These are phyloP conservation scores for Uronychia binucleata DNA, from an alignment of 73 alveolate genomes.

Conservation along the genomic window DNA sequence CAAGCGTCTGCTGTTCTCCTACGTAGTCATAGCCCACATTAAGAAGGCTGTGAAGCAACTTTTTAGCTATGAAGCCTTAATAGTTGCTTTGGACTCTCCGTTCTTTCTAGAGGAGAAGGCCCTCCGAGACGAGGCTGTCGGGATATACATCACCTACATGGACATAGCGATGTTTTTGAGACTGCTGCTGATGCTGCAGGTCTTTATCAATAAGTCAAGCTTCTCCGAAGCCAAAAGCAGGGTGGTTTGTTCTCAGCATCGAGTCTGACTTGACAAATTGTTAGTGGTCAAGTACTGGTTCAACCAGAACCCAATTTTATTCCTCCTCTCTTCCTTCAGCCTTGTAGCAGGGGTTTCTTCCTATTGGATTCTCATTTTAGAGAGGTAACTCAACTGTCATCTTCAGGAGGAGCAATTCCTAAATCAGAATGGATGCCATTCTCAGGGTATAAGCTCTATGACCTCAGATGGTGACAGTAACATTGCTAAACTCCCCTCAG, in stretches of 20 bases:
- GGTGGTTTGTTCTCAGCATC: neutral
- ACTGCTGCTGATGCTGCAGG: neutral
- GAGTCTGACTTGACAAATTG: neutral
- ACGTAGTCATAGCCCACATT: no score
- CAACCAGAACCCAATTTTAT: neutral
- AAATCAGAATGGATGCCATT: no score
- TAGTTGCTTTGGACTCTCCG: neutral
- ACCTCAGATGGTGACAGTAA: neutral
- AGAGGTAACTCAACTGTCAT: neutral
- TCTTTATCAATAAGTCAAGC: neutral
- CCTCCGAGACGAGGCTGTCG: neutral
- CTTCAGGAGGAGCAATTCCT: no score
- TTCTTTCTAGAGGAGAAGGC: neutral
- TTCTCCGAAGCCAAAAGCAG: neutral
- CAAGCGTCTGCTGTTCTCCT: neutral
- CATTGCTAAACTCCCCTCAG: neutral
- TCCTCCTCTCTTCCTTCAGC: neutral
- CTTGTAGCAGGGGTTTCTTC: neutral
- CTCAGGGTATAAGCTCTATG: no score
- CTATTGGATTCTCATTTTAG: neutral
- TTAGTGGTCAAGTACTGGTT: neutral
- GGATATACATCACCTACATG: neutral
- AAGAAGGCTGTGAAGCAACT: no score
- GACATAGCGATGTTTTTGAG: neutral
- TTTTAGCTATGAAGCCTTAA: neutral